Conservation (phyloP, 352 stramenopile genomes). For the Pseudoperonospora humuli region DNA sequence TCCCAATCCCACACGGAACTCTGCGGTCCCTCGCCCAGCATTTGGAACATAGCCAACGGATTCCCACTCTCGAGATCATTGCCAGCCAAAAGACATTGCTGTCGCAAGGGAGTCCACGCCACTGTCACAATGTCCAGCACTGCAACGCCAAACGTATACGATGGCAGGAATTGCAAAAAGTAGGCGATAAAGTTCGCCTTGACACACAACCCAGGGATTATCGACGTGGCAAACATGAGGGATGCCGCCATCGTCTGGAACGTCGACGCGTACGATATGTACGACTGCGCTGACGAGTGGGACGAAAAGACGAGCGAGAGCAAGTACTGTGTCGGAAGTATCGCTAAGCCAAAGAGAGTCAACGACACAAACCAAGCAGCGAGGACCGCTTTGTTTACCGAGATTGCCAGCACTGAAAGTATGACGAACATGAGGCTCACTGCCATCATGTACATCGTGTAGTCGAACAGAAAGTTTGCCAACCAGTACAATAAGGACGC, state of each 20-base stretch:
- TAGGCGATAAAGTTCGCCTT: slow-evolving; percentile 32
- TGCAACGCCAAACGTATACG: slow-evolving; percentile 46
- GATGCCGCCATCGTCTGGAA: slow-evolving; percentile 61
- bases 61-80: slow-evolving; percentile 11
- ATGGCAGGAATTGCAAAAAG: slow-evolving; percentile 48
- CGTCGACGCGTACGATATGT: slow-evolving; percentile 58
- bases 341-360: slow-evolving; percentile 34
- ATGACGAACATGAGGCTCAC: slow-evolving; percentile 26
- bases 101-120: slow-evolving; percentile 33
- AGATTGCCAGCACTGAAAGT: slow-evolving; percentile 27
- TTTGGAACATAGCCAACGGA: slow-evolving; percentile 15
- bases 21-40: neutral
- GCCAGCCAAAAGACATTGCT: slow-evolving; percentile 29
- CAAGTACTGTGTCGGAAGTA: slow-evolving; percentile 61
- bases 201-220: slow-evolving; percentile 39
- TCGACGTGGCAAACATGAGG: slow-evolving; percentile 40
- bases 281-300: slow-evolving; percentile 69
- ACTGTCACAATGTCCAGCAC: slow-evolving; percentile 49
- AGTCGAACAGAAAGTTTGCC: slow-evolving; percentile 63
- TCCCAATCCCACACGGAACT: slow-evolving; percentile 47
- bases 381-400: slow-evolving; percentile 30
- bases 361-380: slow-evolving; percentile 29
- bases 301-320: slow-evolving; percentile 60
- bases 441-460: slow-evolving; percentile 30
- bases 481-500: slow-evolving; percentile 57